Base-by-base conservation (phyloP, 2,329 filamentous ascomycete genomes). In the Stagonosporopsis rhizophila region DNA sequence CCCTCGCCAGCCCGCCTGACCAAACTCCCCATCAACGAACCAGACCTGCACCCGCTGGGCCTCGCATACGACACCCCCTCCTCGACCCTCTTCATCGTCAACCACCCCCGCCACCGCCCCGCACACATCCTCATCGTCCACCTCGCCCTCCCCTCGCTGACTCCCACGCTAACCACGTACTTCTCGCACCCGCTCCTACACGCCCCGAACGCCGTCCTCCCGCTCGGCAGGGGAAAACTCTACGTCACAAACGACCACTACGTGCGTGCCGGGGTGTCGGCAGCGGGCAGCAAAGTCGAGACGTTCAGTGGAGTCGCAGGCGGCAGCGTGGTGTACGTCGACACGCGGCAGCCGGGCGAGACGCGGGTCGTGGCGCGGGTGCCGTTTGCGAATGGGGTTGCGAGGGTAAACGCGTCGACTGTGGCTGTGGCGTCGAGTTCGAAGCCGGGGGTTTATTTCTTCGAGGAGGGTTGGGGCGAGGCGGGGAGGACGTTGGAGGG, bases 191-290 rank as follows among this genome's bases (percentile, higher is more conserved):
- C 66, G 0, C 53, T 72, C 2, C 46, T 77, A 11, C 65, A 73
- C 28, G 61, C 73, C 0, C 79, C 79, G 2, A 81, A 80, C 59
- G 69, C 73, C 3, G 68, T 80, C n/a, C 61, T 71, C 12, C 64
- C 69, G 1, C 53, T 80, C 12, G 70, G 68, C 7, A 42, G 60
- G 5, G 64, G 65, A 5, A 71, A 73, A 28, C 48, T 80, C 1
- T 70, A 75, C 46, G 62, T 80, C 14, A 79, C 77, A 15, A 80
- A 80, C 52, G 78, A 81, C 61, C 78, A 80, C 60, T 72, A 67
- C 59, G 69, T 79, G 46, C 65, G 62, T 12, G 60, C 71, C 0
- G 59, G 67, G 7, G 39, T 62, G 1, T 65, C 68, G 0, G 63
- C 60, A 0, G 6, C 73, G 1, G 57, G 79, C 0, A 68, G 69